Base-by-base conservation (phyloP, 805 yeast genomes). In the Wickerhamomyces subpelliculosus region DNA sequence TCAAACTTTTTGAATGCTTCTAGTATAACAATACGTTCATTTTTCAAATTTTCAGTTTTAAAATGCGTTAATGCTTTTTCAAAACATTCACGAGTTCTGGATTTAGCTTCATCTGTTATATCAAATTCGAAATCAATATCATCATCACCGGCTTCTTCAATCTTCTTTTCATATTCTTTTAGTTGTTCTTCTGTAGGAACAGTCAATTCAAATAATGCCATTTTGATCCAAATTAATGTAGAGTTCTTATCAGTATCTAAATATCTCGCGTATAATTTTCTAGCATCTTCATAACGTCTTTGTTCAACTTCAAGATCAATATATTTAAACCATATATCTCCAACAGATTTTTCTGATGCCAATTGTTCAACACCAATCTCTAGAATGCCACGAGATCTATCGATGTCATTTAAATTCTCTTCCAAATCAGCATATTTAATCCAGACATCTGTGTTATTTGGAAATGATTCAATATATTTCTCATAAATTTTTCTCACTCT, bases 401-500 rank as follows among this genome's bases (percentile, higher is more conserved):
- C 82, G 27, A 64, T 55, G 41, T 93, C 97, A 16, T 80, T 84
- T 20, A 85, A 56, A 19, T 64, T 64, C 36, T 62, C 65, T 57
- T 90, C 97, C 45, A 89, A 68, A 4, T 69, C 70, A 2, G 89
- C 80, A 60, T 76, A 88, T 5, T 70, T 68, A 4, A 72, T 50
- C 81, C 97, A 79, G 0, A 73, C 65, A 4, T 59, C 52, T 1
- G 67, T 51, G 8, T 65, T 43, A 4, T 45, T 40, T 0, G 79
- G 70, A 45, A 64, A 70, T 2, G 53, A 46, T 45, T 76, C 80
- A n/a, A 84, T 45, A 62, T 72, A 74, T 51, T 75, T 79, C 45
- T 80, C 84, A 54, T 77, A 87, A 4, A 93, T 52, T 54, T 64
- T 77, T 24, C 97, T 63, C 8, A 82, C 88, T 26, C 96, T 61